Conservation (phyloP, 768 basidiomycete genomes). For the Termitomyces sp. region DNA sequence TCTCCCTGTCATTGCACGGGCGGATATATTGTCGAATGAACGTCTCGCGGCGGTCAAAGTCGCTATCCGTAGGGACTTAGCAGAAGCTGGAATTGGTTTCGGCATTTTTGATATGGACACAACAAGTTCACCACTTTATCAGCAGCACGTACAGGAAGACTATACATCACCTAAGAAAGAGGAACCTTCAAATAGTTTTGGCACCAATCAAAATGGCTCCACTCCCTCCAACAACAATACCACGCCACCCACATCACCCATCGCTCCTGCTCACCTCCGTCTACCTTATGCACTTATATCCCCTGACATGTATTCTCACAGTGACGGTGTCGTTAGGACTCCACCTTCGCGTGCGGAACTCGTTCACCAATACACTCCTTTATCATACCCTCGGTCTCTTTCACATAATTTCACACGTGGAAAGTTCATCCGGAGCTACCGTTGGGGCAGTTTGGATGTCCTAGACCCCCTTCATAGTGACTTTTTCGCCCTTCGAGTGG, state of each 20-base stretch:
- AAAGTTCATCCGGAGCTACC: constrained; percentile 67
- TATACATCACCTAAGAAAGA: constrained; percentile 41
- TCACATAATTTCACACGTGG: constrained; percentile 48
- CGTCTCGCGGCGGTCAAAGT: constrained; percentile 74
- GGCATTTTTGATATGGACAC: constrained; percentile 82
- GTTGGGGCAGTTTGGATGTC: constrained; percentile 83
- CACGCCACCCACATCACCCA: constrained; percentile 64
- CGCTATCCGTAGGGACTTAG: constrained; percentile 76
- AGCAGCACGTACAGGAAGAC: constrained; percentile 40
- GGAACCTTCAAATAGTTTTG: constrained; percentile 51
- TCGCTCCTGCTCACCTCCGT: constrained; percentile 52
- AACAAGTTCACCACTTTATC: constrained; percentile 29
- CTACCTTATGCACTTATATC: constrained; percentile 84
- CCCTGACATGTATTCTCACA: constrained; percentile 80
- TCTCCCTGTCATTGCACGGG: constrained; percentile 78
- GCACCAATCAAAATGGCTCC: constrained; percentile 45
- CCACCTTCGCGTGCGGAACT: constrained; percentile 65
- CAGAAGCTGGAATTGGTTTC: constrained; percentile 82
- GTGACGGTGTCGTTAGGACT: constrained; percentile 65
- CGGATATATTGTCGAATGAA: constrained; percentile 78
- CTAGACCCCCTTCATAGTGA: constrained; percentile 78
- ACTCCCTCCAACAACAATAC: constrained; percentile 41
- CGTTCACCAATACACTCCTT: constrained; percentile 68
- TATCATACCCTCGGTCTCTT: constrained; percentile 31
- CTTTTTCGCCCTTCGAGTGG: constrained; percentile 69